Percentiles rank a stretch among this genome's conserved stretches.
Evolutionary conservation across 257 asterid species (phyloP).

Genomic region (Penstemon newberryi): DNA sequence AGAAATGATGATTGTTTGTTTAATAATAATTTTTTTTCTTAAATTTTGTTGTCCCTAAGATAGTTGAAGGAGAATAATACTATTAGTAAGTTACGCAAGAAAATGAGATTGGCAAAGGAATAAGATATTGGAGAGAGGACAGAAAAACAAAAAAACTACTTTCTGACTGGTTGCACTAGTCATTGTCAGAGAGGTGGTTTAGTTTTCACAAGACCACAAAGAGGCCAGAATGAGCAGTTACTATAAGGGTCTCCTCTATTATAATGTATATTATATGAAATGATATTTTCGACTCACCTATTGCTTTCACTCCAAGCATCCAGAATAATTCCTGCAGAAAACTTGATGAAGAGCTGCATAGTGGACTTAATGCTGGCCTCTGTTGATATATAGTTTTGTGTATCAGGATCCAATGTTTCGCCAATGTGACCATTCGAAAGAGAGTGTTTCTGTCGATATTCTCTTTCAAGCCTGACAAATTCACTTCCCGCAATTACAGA

Average conservation of each 20-base stretch:
- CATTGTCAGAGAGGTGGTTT: neutral
- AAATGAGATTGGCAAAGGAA: too few species aligned
- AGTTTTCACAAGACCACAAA: neutral
- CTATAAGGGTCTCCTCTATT: too few species aligned
- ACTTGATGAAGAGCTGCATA: slow-evolving; percentile 86
- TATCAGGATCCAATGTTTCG: slow-evolving; percentile 60
- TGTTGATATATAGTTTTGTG: slow-evolving; percentile 56
- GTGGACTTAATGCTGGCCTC: slow-evolving; percentile 81
- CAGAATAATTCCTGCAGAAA: slow-evolving; percentile 81
- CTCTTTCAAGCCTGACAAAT: slow-evolving; percentile 83
- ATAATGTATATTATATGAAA: too few species aligned
- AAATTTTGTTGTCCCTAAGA: too few species aligned
- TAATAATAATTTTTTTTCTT: too few species aligned
- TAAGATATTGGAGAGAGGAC: too few species aligned
- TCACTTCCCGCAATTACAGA: slow-evolving; percentile 92
- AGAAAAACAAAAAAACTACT: neutral
- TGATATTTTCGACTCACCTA: slow-evolving; percentile 43
- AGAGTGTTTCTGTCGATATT: slow-evolving; percentile 66
- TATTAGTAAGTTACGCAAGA: too few species aligned
- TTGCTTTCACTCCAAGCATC: slow-evolving; percentile 82
- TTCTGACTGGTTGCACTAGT: neutral
- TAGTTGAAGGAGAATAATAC: too few species aligned
- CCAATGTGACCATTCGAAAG: slow-evolving; percentile 73
- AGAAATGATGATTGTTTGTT: too few species aligned
- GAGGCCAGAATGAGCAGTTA: neutral